Base-by-base conservation (phyloP, 179 eudicot genomes). In the Sideroxylon spinosum region DNA sequence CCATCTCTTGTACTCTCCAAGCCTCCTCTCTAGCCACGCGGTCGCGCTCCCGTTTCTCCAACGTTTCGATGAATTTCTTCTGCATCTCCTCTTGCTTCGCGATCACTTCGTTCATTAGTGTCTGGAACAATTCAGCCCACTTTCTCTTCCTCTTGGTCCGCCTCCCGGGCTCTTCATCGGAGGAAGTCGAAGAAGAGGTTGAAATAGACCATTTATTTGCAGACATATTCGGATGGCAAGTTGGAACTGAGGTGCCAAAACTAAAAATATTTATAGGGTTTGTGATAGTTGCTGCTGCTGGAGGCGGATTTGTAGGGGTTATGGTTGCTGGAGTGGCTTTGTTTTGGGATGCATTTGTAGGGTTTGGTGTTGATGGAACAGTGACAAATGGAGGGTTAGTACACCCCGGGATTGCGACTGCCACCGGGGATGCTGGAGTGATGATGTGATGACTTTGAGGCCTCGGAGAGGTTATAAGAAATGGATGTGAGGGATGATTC, bases 1-100 rank as follows among this genome's bases (percentile, higher is more conserved):
- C 88, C 78, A 83, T 88, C 73, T 93, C 97, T 49, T 85, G 88
- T 3, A 76, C 83, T 62, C 89, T 84, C 98, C 97, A 93, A 1
- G 91, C 90, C 71, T 92, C 95, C 53, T 92, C 97, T 78, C 95
- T 83, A 0, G 85, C 88, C 63, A 85, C 73, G 56, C 95, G 85
- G 56, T 93, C 97, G 6, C 83, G 79, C 75, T 93, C 98, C 4
- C 87, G 82, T 53, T 78, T 84, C 79, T 93, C 98, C 20, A 93
- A 22, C 23, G 89, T 86, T 56, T 93, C 97, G 1, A 93, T 81
- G 46, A 92, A 93, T 71, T 85, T 86, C 82, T 82, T 90, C 79
- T 92, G 97, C 88, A 90, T 68, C 19, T 91, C 90, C 83, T 90
- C 98, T 77, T 93, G 98, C 81, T 90, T 93, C 23, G 67, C 82